phyloP scores from a whole-genome alignment of 306 rosid species.

The Casuarina equisetifolia region DNA sequence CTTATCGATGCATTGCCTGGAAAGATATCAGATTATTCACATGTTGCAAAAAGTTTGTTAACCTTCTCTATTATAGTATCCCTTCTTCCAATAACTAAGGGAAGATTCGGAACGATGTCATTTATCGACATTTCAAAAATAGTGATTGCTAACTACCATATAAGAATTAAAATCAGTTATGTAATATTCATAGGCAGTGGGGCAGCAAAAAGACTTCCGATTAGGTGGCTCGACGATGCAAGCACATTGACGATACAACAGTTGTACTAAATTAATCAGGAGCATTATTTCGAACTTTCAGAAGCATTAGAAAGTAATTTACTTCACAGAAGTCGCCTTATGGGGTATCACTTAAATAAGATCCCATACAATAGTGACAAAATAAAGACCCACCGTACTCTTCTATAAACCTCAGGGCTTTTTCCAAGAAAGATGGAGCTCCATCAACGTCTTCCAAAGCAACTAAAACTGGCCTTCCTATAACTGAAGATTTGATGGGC shows the following conservation, averaged over 20 bases:
- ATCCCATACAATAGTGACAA: slow-evolving; percentile 4
- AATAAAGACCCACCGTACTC: slow-evolving; percentile 58
- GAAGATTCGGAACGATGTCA: not conserved
- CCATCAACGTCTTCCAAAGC: slow-evolving; percentile 97
- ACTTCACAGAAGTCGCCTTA: not conserved
- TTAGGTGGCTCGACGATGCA: slow-evolving; percentile 1
- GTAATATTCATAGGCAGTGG: slow-evolving; percentile 5
- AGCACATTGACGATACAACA: not conserved
- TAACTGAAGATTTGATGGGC: slow-evolving; percentile 58
- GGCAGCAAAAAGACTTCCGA: not conserved
- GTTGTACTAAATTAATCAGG: not conserved
- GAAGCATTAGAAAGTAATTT: not conserved
- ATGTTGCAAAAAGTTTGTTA: not conserved
- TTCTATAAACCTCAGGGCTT: slow-evolving; percentile 82
- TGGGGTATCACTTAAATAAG: not conserved
- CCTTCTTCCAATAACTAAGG: not conserved
- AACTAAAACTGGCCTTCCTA: slow-evolving; percentile 86
- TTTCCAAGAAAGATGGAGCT: slow-evolving; percentile 91
- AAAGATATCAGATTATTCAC: not conserved
- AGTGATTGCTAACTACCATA: not conserved
- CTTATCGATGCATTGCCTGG: not conserved
- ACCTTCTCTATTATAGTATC: not conserved
- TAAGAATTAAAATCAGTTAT: slow-evolving; percentile 14
- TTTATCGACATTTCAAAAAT: not conserved
- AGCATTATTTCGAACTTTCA: not conserved